A percentile compares a stretch with the other conserved stretches of the same genome.
Evolutionary conservation across 306 rosid genomes (phyloP).

Genomic region (Quercus aquifolioides): DNA sequence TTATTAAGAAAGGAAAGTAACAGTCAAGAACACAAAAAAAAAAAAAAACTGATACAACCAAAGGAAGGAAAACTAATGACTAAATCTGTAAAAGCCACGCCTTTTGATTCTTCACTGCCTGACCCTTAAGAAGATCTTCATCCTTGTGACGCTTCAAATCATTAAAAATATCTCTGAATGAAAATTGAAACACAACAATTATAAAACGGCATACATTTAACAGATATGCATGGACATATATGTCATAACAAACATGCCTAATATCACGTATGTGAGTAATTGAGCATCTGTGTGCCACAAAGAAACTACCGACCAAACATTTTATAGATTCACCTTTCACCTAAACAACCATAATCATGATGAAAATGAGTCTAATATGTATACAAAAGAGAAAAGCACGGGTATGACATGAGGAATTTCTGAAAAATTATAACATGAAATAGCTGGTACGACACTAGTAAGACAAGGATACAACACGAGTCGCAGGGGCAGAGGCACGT

Average conservation of each 20-base stretch:
- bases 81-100: conserved; percentile 22
- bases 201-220: conserved; percentile 9
- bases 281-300: not conserved
- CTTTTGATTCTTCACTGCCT: conserved; percentile 86
- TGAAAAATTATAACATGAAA: too few species aligned
- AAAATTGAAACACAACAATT: not conserved
- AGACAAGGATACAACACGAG: too few species aligned
- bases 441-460: too few species aligned
- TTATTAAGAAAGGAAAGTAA: not conserved
- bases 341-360: too few species aligned
- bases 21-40: not conserved
- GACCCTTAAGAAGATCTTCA: conserved; percentile 83
- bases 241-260: not conserved
- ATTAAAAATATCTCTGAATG: conserved; percentile 56
- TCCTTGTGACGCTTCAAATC: conserved; percentile 76
- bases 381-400: too few species aligned
- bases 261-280: not conserved
- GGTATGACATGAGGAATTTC: too few species aligned
- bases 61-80: not conserved
- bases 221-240: conserved; percentile 1
- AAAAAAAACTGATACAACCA: not conserved
- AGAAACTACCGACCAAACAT: too few species aligned
- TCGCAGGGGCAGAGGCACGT: too few species aligned
- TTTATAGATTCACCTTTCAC: too few species aligned
- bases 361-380: too few species aligned